Conservation (phyloP, 305 asterid genomes). For the Fraxinus ornus region DNA sequence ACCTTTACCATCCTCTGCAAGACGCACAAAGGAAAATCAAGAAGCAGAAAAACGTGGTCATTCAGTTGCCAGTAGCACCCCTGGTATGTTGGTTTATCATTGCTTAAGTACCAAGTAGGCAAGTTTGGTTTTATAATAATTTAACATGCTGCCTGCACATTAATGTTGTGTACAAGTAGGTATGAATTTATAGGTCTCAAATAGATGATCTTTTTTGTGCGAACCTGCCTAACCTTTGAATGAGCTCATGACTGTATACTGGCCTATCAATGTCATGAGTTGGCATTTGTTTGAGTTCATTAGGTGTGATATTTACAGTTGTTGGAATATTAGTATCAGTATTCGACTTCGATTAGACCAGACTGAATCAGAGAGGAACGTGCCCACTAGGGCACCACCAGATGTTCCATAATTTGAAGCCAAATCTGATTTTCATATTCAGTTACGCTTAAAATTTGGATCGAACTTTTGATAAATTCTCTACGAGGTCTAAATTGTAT, state of each 20-base stretch:
- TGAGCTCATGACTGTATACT: background rate
- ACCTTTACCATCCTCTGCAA: constrained; percentile 43
- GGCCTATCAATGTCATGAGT: background rate
- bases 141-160: background rate
- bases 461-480: background rate
- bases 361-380: background rate
- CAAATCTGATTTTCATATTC: background rate
- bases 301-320: background rate
- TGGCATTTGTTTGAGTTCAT: background rate
- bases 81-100: constrained; percentile 48
- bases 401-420: background rate
- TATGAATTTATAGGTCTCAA: background rate
- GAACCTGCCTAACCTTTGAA: background rate
- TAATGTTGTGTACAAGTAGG: background rate
- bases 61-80: constrained; percentile 42
- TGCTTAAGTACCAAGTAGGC: constrained; percentile 9
- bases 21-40: constrained; percentile 59
- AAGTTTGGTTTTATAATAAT: background rate
- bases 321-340: background rate
- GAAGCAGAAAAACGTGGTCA: constrained; percentile 62
- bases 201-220: background rate
- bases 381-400: background rate
- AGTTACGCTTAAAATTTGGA: background rate
- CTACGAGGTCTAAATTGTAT: background rate
- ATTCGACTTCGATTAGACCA: background rate